These are phyloP conservation scores for Isatis tinctoria DNA, from an alignment of 345 rosid species.

Conservation along the genomic window DNA sequence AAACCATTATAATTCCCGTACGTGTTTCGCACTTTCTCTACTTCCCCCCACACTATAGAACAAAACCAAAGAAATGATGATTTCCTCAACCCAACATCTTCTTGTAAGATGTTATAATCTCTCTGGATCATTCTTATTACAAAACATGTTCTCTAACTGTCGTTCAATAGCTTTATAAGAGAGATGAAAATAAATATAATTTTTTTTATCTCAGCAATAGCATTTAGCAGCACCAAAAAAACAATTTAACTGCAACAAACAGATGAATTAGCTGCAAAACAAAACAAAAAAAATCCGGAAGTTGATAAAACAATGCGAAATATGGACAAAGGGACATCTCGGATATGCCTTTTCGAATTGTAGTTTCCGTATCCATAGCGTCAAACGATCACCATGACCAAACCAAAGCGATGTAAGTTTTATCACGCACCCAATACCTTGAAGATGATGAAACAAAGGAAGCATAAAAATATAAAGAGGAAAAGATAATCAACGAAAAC, in stretches of 20 bases:
- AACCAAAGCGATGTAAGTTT: conserved; percentile 24
- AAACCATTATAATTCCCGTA: too few relatives aligned
- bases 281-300: neutral
- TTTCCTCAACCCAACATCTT: too few relatives aligned
- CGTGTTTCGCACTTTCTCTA: neutral
- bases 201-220: neutral
- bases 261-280: neutral
- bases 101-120: neutral
- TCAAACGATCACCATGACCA: conserved; percentile 33
- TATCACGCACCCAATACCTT: conserved; percentile 46
- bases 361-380: neutral
- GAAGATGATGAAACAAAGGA: conserved; percentile 56
- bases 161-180: neutral
- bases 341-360: neutral
- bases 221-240: neutral
- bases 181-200: too few relatives aligned
- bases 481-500: conserved; percentile 68
- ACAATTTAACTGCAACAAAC: neutral
- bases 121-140: neutral
- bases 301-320: neutral
- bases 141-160: neutral
- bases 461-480: conserved; percentile 63
- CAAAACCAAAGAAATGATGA: too few relatives aligned
- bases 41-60: neutral
- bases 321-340: conserved; percentile 28